Evolutionary conservation across 2,329 filamentous ascomycete species (phyloP).

Genomic region (Grosmannia huntii): DNA sequence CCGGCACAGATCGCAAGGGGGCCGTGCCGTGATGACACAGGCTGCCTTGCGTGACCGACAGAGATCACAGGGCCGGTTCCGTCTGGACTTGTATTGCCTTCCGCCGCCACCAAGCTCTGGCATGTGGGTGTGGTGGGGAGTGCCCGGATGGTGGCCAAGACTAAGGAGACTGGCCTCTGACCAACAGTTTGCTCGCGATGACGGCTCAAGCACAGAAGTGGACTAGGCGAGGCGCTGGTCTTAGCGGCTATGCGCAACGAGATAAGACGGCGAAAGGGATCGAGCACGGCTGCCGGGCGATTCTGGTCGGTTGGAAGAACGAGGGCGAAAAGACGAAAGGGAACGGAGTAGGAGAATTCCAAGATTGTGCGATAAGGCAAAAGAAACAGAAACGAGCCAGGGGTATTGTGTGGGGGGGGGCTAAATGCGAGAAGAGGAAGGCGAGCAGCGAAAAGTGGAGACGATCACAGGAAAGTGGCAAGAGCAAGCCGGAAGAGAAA

Average conservation of each 20-base stretch:
- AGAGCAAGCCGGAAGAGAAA: background rate
- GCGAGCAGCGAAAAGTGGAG: no score
- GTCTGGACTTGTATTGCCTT: background rate
- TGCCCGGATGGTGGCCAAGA: background rate
- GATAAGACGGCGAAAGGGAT: background rate
- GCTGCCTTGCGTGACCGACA: conserved; percentile 4
- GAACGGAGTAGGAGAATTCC: background rate
- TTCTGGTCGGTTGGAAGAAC: background rate
- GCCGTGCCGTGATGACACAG: background rate
- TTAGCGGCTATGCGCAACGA: background rate
- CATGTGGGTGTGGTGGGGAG: background rate
- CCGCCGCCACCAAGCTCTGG: background rate
- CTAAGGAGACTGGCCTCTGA: background rate
- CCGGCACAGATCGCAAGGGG: conserved; percentile 2
- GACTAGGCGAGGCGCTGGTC: background rate
- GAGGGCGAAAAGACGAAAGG: background rate
- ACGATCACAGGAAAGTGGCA: background rate
- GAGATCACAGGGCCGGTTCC: conserved; percentile 5
- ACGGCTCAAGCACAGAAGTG: background rate
- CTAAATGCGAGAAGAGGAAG: no score
- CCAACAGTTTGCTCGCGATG: background rate
- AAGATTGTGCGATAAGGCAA: background rate
- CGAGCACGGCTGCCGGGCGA: background rate
- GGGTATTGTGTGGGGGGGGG: no score
- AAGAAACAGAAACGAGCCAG: background rate